phyloP scores from a whole-genome alignment of 2,329 filamentous ascomycete species.

The Trichocomaceae sp. region DNA sequence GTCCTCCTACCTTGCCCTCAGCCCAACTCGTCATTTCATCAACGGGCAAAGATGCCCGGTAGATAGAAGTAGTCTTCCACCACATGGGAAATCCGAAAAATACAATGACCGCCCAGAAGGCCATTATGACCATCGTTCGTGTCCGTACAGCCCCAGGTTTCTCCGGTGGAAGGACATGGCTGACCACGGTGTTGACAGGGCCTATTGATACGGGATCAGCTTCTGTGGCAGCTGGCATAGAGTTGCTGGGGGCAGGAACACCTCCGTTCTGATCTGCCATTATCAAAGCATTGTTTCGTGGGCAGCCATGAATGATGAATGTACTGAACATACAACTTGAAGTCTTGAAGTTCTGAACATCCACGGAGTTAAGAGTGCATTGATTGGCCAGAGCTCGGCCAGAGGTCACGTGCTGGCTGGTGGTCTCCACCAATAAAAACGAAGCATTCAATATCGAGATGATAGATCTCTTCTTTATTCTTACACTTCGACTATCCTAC shows the following conservation, averaged over 20 bases:
- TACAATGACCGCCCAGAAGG: conserved; percentile 85
- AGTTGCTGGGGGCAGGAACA: conserved; percentile 22
- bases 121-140: conserved; percentile 68
- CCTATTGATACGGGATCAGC: neutral
- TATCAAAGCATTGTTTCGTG: conserved; percentile 25
- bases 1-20: conserved; percentile 66
- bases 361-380: neutral
- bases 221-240: neutral
- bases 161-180: conserved; percentile 66
- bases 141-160: conserved; percentile 61
- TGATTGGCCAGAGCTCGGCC: conserved; percentile 4
- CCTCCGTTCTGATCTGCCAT: conserved; percentile 32
- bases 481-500: neutral
- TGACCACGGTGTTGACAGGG: conserved; percentile 23
- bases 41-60: conserved; percentile 75
- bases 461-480: too few relatives aligned
- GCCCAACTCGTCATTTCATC: conserved; percentile 87
- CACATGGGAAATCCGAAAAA: conserved; percentile 85
- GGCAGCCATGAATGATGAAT: neutral
- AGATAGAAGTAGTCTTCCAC: conserved; percentile 92
- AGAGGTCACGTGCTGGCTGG: neutral
- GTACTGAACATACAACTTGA: too few relatives aligned
- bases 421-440: neutral
- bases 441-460: neutral
- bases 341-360: neutral